A percentile compares a stretch with the other conserved stretches of the same genome.
phyloP scores from a whole-genome alignment of 139 green algal species.

The Choricystis sp. region DNA sequence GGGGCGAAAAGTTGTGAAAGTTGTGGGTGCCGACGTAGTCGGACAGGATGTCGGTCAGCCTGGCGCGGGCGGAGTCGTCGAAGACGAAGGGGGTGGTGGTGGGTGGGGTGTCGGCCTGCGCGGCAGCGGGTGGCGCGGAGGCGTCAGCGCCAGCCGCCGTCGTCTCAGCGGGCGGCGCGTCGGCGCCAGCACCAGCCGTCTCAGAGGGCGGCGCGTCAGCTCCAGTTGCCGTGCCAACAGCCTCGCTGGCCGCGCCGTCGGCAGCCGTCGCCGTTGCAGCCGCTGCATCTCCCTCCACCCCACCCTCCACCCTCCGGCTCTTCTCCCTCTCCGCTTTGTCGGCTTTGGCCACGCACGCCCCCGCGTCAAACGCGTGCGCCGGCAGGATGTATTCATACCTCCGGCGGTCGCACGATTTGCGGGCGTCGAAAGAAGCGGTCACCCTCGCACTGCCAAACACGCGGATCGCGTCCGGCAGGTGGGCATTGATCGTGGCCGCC shows the following conservation, averaged over 20 bases:
- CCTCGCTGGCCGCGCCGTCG: no score
- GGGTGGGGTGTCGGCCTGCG: not conserved
- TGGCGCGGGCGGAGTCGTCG: constrained; percentile 15
- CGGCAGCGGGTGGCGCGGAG: not conserved
- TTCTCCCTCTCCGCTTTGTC: not conserved
- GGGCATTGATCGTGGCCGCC: constrained; percentile 56
- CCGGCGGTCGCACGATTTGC: constrained; percentile 55
- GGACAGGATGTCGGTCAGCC: constrained; percentile 47
- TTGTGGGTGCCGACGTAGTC: constrained; percentile 78
- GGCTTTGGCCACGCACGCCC: not conserved
- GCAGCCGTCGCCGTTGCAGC: not conserved
- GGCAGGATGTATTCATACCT: constrained; percentile 95
- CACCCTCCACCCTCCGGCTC: not conserved
- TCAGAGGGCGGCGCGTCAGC: constrained; percentile 4
- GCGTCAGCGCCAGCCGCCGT: not conserved
- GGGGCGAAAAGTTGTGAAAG: constrained; percentile 81
- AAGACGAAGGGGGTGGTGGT: constrained; percentile 14
- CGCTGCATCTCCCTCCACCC: not conserved
- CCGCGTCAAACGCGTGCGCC: constrained; percentile 59
- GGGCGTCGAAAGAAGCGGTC: constrained; percentile 78
- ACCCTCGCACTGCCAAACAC: constrained; percentile 59
- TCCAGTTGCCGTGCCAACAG: no score
- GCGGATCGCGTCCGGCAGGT: constrained; percentile 50
- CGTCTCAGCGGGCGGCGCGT: not conserved
- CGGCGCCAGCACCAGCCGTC: constrained; percentile 3